phyloP scores from a whole-genome alignment of 2,329 filamentous ascomycete genomes.

The Endocalyx cinctus region DNA sequence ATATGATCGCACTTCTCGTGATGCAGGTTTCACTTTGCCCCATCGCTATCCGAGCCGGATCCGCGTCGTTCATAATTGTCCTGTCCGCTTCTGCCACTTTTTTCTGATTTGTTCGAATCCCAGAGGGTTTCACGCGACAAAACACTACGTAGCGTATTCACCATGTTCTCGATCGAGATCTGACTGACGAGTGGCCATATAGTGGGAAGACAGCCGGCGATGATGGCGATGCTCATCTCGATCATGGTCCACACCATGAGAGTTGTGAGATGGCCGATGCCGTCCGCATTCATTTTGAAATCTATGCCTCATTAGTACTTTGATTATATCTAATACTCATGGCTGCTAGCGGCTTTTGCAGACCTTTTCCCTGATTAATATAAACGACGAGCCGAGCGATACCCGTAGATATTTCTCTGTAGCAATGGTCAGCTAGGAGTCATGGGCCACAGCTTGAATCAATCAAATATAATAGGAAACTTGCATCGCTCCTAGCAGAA shows the following conservation, averaged over 20 bases:
- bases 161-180: conserved; percentile 7
- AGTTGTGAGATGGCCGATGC: conserved; percentile 9
- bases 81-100: not conserved
- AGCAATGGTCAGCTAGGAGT: too few relatives aligned
- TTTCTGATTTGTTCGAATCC: not conserved
- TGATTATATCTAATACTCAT: too few relatives aligned
- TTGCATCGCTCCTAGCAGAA: conserved; percentile 10
- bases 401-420: conserved; percentile 7
- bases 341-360: too few relatives aligned
- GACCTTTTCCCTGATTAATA: conserved; percentile 4
- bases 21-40: too few relatives aligned
- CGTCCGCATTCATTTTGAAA: conserved; percentile 6
- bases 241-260: conserved; percentile 11
- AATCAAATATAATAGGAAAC: conserved; percentile 1
- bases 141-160: conserved; percentile 4
- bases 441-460: too few relatives aligned
- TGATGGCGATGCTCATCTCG: conserved; percentile 9
- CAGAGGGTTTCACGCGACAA: conserved; percentile 2
- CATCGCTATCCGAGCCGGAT: too few relatives aligned
- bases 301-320: conserved; percentile 4
- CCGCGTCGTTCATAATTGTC: too few relatives aligned
- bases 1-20: too few relatives aligned
- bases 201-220: conserved; percentile 10
- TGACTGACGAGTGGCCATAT: conserved; percentile 9
- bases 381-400: conserved; percentile 6